phyloP scores from a whole-genome alignment of 2,329 filamentous ascomycete species.

The Plenodomus lindquistii region DNA sequence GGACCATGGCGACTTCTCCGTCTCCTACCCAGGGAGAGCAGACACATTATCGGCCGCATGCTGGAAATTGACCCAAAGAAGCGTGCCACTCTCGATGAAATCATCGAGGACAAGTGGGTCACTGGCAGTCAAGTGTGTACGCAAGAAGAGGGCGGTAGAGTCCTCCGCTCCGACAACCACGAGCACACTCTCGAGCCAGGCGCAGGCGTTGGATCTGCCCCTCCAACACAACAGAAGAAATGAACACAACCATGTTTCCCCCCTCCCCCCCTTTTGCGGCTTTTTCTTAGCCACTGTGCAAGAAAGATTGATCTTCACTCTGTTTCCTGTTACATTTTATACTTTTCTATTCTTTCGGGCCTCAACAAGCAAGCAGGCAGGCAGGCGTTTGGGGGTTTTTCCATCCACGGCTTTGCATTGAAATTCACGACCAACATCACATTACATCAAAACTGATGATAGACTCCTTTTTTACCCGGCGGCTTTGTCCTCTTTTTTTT shows the following conservation, averaged over 20 bases:
- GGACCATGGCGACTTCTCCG: slow-evolving; percentile 90
- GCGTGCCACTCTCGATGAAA: slow-evolving; percentile 82
- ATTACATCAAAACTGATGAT: too few species aligned
- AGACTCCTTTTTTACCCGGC: too few species aligned
- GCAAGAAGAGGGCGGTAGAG: slow-evolving; percentile 72
- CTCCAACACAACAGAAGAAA: slow-evolving; percentile 41
- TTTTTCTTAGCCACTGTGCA: too few species aligned
- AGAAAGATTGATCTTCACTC: too few species aligned
- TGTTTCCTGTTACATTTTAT: too few species aligned
- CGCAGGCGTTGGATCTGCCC: slow-evolving; percentile 33
- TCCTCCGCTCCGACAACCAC: slow-evolving; percentile 76
- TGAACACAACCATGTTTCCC: slow-evolving; percentile 17
- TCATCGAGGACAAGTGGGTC: slow-evolving; percentile 90
- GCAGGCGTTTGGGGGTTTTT: too few species aligned
- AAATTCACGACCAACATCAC: too few species aligned
- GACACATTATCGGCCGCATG: slow-evolving; percentile 91
- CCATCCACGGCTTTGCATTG: too few species aligned
- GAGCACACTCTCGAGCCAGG: slow-evolving; percentile 80
- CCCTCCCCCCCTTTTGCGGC: too few species aligned
- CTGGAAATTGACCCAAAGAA: slow-evolving; percentile 83
- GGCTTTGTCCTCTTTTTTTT: too few species aligned
- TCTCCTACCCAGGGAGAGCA: slow-evolving; percentile 83
- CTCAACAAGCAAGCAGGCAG: too few species aligned
- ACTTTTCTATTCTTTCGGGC: too few species aligned
- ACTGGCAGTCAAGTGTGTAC: slow-evolving; percentile 80